Conservation (phyloP, 1,284 basidiomycete genomes). For the Apiotrichum laibachii region DNA sequence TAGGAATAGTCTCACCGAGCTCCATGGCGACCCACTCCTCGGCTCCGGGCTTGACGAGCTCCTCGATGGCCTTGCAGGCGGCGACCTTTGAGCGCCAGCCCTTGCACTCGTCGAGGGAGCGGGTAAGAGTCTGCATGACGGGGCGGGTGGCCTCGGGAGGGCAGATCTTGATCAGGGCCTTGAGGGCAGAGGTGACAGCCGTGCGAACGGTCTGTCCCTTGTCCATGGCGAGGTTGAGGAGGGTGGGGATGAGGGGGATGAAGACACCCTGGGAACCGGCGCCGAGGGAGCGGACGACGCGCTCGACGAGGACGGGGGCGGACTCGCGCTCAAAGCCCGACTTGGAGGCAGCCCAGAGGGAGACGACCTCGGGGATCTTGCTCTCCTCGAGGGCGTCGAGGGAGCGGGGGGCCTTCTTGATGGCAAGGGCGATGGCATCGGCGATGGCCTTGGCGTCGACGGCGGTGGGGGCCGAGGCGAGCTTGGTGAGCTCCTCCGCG, state of each 20-base stretch:
- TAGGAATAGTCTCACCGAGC: conserved; percentile 77
- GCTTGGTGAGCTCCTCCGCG: conserved; percentile 36
- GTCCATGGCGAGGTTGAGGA: conserved; percentile 88
- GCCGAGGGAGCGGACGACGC: conserved; percentile 69
- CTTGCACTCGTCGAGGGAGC: conserved; percentile 68
- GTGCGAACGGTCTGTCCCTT: conserved; percentile 88
- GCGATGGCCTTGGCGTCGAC: conserved; percentile 50
- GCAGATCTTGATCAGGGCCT: conserved; percentile 76
- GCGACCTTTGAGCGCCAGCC: conserved; percentile 97
- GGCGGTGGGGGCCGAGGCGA: conserved; percentile 42
- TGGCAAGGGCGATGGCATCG: conserved; percentile 41
- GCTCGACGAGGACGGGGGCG: conserved; percentile 78
- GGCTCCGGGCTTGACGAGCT: conserved; percentile 65
- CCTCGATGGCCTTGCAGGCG: conserved; percentile 80
- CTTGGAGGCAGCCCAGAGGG: conserved; percentile 76
- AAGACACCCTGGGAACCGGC: conserved; percentile 77
- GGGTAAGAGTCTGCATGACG: conserved; percentile 70
- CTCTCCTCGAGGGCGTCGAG: conserved; percentile 42
- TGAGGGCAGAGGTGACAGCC: conserved; percentile 78
- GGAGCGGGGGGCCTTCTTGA: conserved; percentile 43
- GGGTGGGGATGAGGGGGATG: conserved; percentile 69
- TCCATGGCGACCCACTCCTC: conserved; percentile 81
- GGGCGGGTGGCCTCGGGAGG: conserved; percentile 78
- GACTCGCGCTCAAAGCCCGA: conserved; percentile 90
- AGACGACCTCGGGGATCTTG: conserved; percentile 62